phyloP scores from a whole-genome alignment of 192 early-diverging fungal species.

The Jimgerdemannia lactiflua region DNA sequence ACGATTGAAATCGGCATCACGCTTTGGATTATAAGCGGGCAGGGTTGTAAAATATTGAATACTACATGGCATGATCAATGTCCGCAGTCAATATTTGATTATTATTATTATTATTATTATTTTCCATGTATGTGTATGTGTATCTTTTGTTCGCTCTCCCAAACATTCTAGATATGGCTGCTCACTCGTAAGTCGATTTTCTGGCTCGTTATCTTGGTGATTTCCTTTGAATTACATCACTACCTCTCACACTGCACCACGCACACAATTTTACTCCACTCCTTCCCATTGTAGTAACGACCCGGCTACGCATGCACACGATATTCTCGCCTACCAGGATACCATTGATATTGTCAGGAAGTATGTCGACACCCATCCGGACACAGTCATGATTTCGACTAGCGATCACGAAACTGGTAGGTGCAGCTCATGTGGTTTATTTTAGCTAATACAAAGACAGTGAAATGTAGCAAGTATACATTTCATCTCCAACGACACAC shows the following conservation, averaged over 20 bases:
- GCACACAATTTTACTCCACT: not conserved
- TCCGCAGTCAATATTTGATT: no score
- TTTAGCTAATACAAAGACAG: no score
- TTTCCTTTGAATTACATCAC: not conserved
- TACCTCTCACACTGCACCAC: no score
- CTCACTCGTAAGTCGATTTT: slow-evolving; percentile 57
- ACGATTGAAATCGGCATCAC: no score
- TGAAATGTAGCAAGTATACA: not conserved
- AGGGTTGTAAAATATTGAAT: no score
- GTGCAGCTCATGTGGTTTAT: no score
- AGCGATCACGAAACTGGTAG: slow-evolving; percentile 89
- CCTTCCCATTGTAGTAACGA: slow-evolving; percentile 67
- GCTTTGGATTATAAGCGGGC: no score
- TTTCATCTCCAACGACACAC: not conserved
- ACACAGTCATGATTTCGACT: slow-evolving; percentile 87
- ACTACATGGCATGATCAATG: no score
- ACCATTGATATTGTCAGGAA: slow-evolving; percentile 65
- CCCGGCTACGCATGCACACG: slow-evolving; percentile 86
- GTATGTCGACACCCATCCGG: slow-evolving; percentile 79
- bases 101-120: no score
- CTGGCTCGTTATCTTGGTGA: not conserved
- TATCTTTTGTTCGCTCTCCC: no score
- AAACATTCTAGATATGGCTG: slow-evolving; percentile 77
- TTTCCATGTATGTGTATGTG: no score
- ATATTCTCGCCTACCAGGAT: slow-evolving; percentile 89